Evolutionary conservation across 2,329 filamentous ascomycete species (phyloP).

Genomic region (Ceratocystiopsis sp.): DNA sequence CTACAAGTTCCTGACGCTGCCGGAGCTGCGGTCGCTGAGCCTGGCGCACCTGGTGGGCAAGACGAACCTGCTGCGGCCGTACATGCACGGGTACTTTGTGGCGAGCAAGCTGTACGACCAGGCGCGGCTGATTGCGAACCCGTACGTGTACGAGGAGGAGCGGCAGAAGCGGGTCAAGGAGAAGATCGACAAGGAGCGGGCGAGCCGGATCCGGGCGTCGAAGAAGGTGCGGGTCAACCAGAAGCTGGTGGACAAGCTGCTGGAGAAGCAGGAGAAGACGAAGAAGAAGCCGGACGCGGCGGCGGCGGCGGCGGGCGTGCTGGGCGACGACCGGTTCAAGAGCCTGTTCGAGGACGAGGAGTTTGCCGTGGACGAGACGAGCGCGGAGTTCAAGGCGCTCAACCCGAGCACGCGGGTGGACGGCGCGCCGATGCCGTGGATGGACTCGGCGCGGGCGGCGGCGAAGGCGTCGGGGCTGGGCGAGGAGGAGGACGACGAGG

Average conservation of each 20-base stretch:
- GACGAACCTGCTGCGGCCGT: slow-evolving; percentile 76
- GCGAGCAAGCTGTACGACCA: slow-evolving; percentile 92
- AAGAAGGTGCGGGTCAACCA: slow-evolving; percentile 98
- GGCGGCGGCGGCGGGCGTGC: slow-evolving; percentile 45
- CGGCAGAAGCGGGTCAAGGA: slow-evolving; percentile 79
- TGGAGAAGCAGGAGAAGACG: slow-evolving; percentile 45
- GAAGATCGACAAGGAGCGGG: slow-evolving; percentile 93
- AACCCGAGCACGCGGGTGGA: slow-evolving; percentile 66
- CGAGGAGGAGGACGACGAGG: slow-evolving; percentile 21
- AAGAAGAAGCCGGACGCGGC: slow-evolving; percentile 38
- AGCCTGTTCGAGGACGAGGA: slow-evolving; percentile 85
- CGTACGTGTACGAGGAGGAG: slow-evolving; percentile 86
- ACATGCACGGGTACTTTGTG: slow-evolving; percentile 99
- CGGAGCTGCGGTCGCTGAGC: slow-evolving; percentile 72
- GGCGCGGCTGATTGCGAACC: slow-evolving; percentile 80
- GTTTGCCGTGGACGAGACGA: slow-evolving; percentile 80
- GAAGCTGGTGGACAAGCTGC: slow-evolving; percentile 56
- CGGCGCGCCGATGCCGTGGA: slow-evolving; percentile 8
- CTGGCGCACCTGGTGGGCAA: slow-evolving; percentile 80
- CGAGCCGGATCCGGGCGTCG: slow-evolving; percentile 78
- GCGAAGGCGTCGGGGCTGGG: slow-evolving; percentile 27
- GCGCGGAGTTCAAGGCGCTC: slow-evolving; percentile 68
- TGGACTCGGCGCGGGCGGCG: slow-evolving; percentile 15
- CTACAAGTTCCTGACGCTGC: slow-evolving; percentile 89
- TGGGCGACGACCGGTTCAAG: slow-evolving; percentile 75